Base-by-base conservation (phyloP, 1,284 basidiomycete genomes). In the Malassezia globosa region DNA sequence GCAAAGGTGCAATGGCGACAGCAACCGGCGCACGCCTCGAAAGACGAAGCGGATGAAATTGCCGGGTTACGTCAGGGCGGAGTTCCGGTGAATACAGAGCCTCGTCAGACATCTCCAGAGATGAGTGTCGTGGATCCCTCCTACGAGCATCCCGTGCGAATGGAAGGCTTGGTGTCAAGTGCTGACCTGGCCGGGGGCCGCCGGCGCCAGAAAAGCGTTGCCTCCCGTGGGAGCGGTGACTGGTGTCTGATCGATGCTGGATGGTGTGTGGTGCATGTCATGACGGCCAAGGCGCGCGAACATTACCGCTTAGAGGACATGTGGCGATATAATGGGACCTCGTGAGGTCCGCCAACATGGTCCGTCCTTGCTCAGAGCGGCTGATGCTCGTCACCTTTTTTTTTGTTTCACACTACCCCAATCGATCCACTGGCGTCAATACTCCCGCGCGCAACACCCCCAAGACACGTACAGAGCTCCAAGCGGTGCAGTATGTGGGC, bases 401-500 rank as follows among this genome's bases (percentile, higher is more conserved):
- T n/a, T n/a, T n/a, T n/a, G n/a, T n/a, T n/a, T n/a, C n/a, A 10
- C 7, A 23, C 35, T 37, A 42, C 18, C 44, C 50, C 14, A 47
- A 37, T 7, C 39, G 41, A 5, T 38, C 42, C 29, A 49, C 31
- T 48, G 27, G 16, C 37, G 8, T 25, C 41, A 1, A 46, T n/a
- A n/a, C n/a, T n/a, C n/a, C n/a, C n/a, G n/a, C n/a, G n/a, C n/a
- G n/a, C n/a, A n/a, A 37, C 21, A 18, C 4, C 5, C 31, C 4
- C 19, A 5, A 8, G 29, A 14, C 16, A 61, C 66, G 52, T 51
- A 66, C 66, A 36, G 29, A 63, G 56, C 37, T 94, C 90, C 43
- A 97, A 73, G 48, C 90, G 79, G 35, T 83, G 80, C 27, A 97
- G 75, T 0, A 97, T 88, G 16, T 95, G 90, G 44, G 88, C 85